These are phyloP conservation scores for Mortierella claussenii DNA, from an alignment of 192 early-diverging fungal species.

Conservation along the genomic window DNA sequence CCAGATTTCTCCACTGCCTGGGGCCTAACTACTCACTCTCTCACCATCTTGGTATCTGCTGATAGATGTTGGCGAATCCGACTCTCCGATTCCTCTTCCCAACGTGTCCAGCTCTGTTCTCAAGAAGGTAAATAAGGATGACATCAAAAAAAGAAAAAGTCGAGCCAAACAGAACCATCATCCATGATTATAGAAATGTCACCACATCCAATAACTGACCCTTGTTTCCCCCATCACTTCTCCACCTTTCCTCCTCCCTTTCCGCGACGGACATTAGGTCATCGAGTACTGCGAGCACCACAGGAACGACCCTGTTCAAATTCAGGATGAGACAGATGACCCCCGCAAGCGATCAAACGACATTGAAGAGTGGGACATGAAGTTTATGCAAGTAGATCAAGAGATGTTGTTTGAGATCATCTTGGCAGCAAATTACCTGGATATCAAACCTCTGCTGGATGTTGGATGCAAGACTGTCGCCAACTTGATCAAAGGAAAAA, in stretches of 20 bases:
- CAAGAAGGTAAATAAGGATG: slow-evolving; percentile 63
- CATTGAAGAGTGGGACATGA: slow-evolving; percentile 81
- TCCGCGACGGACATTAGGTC: slow-evolving; percentile 48
- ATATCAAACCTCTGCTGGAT: slow-evolving; percentile 96
- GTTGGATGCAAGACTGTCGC: slow-evolving; percentile 98
- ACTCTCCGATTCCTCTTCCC: slow-evolving; percentile 77
- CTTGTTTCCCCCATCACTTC: neutral
- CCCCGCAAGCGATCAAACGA: slow-evolving; percentile 72
- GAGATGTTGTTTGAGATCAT: slow-evolving; percentile 82
- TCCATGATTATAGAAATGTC: too few relatives aligned
- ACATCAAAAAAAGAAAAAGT: neutral
- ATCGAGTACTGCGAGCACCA: slow-evolving; percentile 87
- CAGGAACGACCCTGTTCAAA: slow-evolving; percentile 69
- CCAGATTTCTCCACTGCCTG: too few relatives aligned
- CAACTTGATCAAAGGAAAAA: slow-evolving; percentile 96
- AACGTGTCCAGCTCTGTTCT: slow-evolving; percentile 78
- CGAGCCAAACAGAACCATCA: neutral
- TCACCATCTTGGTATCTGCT: neutral
- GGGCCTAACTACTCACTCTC: too few relatives aligned
- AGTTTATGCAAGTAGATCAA: slow-evolving; percentile 80
- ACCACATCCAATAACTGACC: too few relatives aligned
- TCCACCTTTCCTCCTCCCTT: neutral
- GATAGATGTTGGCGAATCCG: slow-evolving; percentile 69
- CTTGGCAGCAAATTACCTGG: slow-evolving; percentile 88
- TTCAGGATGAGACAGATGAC: slow-evolving; percentile 60